Base-by-base conservation (phyloP, 768 basidiomycete species). In the Hericium coralloides region DNA sequence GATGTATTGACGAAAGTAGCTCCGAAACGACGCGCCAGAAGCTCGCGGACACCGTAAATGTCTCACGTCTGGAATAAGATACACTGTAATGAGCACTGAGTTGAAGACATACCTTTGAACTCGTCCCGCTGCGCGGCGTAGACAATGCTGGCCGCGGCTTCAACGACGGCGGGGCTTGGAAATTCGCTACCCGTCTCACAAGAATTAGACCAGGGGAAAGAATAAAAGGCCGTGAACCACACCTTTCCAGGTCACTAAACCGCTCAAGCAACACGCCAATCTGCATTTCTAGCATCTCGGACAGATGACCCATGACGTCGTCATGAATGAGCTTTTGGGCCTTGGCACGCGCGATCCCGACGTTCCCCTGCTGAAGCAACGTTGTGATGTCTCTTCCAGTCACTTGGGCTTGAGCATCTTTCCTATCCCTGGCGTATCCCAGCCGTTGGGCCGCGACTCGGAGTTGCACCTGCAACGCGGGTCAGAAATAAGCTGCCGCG, bases 131-230 rank as follows among this genome's bases (percentile, higher is more conserved):
- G 78, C 1, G 81, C 78, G 6, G 84, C 79, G 61, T 76, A 81
- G 54, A 90, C 82, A 58, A 89, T 77, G 55, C 77, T 86, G 12
- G 85, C 82, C 17, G 80, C 79, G 20, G 88, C 86, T 67, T 89
- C 87, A n/a, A 79, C 66, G 12, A 85, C 65, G 37, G 69, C 65
- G 3, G 82, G 80, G 49, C 79, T 83, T 43, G 75, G 74, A n/a
- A 67, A 58, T 22, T 65, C 63, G 55, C 79, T 80, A 58, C 14
- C 25, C 55, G 50, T 52, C 55, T 31, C 14, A 17, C 41, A 4
- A 17, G 3, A 53, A 17, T 36, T 23, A 43, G 48, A 38, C 6
- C 12, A 38, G n/a, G 12, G 23, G 23, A 37, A 20, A n/a, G 17
- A 31, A n/a, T 12, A 2, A 10, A 4, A 14, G 18, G 41, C 50